Conservation (phyloP, 2,329 filamentous ascomycete species). For the Calonectria pseudoturangicola region DNA sequence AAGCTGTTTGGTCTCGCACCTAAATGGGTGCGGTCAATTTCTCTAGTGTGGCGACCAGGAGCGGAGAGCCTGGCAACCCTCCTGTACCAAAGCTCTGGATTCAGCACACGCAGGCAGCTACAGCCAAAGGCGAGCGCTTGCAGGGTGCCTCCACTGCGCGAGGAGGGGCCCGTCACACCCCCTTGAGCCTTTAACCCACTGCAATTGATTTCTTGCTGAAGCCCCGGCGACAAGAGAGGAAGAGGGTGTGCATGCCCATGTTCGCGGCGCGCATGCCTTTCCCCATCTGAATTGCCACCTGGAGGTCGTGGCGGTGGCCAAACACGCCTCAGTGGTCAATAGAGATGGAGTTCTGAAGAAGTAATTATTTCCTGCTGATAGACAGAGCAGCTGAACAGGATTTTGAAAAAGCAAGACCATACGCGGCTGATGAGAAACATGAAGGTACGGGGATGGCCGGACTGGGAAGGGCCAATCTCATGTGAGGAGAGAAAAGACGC, state of each 20-base stretch:
- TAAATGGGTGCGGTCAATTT: conserved; percentile 29
- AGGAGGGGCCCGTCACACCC: conserved; percentile 28
- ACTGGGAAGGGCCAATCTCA: conserved; percentile 3
- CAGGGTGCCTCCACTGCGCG: conserved; percentile 9
- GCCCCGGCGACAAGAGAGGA: not conserved
- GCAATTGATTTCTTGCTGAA: conserved; percentile 27
- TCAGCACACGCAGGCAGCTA: conserved; percentile 35
- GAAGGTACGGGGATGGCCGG: not conserved
- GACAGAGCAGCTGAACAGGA: not conserved
- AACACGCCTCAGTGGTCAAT: conserved; percentile 16
- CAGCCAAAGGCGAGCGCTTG: conserved; percentile 26
- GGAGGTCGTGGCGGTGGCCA: conserved; percentile 13
- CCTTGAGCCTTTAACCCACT: conserved; percentile 27
- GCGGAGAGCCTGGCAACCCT: conserved; percentile 38
- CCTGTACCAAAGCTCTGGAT: conserved; percentile 47
- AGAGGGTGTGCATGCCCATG: conserved; percentile 24
- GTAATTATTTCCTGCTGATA: not conserved
- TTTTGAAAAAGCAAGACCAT: not conserved
- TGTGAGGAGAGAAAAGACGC: not conserved
- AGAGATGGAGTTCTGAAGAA: conserved; percentile 3
- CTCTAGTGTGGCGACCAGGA: conserved; percentile 32
- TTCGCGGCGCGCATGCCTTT: conserved; percentile 9
- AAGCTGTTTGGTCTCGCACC: conserved; percentile 26
- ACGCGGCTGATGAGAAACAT: not conserved
- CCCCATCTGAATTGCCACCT: conserved; percentile 18